A percentile compares a stretch with the other conserved stretches of the same genome.
phyloP scores from a whole-genome alignment of 805 yeast species.

The Metschnikowia santaceciliae region DNA sequence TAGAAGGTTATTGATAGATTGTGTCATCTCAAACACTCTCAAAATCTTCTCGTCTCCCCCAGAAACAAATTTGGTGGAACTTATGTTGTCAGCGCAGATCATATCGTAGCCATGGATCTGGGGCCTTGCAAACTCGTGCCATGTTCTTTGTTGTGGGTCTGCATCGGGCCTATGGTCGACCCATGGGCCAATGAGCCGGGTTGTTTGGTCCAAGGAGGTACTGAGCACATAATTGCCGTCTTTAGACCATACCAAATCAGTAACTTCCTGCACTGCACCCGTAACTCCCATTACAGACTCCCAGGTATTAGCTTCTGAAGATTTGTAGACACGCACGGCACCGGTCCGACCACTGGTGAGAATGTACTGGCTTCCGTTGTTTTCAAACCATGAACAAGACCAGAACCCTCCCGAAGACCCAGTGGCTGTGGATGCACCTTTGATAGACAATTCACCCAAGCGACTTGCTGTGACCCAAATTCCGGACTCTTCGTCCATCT shows the following conservation, averaged over 20 bases:
- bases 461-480: conserved; percentile 82
- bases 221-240: conserved; percentile 64
- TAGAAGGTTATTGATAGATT: conserved; percentile 64
- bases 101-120: conserved; percentile 98
- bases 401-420: conserved; percentile 79
- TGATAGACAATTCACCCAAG: conserved; percentile 87
- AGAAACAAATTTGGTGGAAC: conserved; percentile 66
- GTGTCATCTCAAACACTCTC: conserved; percentile 85
- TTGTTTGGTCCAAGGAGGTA: conserved; percentile 91
- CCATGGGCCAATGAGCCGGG: conserved; percentile 77
- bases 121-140: conserved; percentile 95
- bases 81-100: conserved; percentile 68
- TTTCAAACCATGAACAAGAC: conserved; percentile 63
- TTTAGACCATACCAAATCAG: conserved; percentile 74
- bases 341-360: conserved; percentile 91
- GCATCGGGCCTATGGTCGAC: conserved; percentile 18
- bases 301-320: conserved; percentile 24
- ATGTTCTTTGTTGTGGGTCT: conserved; percentile 28
- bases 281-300: conserved; percentile 56
- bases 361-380: conserved; percentile 40
- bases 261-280: conserved; percentile 71
- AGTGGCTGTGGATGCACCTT: conserved; percentile 98
- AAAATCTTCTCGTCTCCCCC: conserved; percentile 95
- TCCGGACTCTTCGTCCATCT: conserved; percentile 79
- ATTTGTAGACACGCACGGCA: conserved; percentile 75